Base-by-base conservation (phyloP, 768 basidiomycete genomes). In the Cubamyces lactineus region DNA sequence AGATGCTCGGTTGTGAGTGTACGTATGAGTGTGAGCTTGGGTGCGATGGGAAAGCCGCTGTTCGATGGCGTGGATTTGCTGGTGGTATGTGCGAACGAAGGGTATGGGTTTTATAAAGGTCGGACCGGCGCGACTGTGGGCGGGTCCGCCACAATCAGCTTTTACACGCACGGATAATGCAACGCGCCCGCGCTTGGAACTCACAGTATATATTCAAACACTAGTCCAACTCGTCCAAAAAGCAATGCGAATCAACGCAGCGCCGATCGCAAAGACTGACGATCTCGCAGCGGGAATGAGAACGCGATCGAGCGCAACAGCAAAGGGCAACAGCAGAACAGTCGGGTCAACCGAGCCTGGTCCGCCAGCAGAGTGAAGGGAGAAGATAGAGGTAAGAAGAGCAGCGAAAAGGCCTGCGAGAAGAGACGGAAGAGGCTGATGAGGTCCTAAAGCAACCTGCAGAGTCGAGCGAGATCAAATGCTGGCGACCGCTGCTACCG, bases 331-430 rank as follows among this genome's bases (percentile, higher is more conserved):
- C 9, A 41, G 47, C 56, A 62, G 54, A 61, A 59, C 54, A 59
- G 46, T 63, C 67, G 67, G 67, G 51, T 63, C 67, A 62, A 63
- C 67, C 67, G 67, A 68, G 50, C 40, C 46, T 58, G 55, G 53
- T 57, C 60, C 59, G 65, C 55, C 58, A 49, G 57, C 30, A 59
- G 62, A 59, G 40, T 11, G n/a, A 61, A 40, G 17, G 43, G 56
- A 61, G 56, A 54, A 43, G 53, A 68, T 46, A 24, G 64, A 62
- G 64, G 58, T 54, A 42, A 54, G 56, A 28, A 49, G 61, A 43
- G 54, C 53, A 34, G 5, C 11, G 23, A 55, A 4, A 16, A 21
- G 28, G 48, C 19, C n/a, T 17, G 40, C 56, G 38, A 42, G 38
- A 34, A 43, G 28, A 28, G 41, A 49, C 50, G 45, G 53, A 15